A percentile compares a stretch with the other conserved stretches of the same genome.
Conservation (phyloP, 345 rosid genomes). For the Raphanus raphanistrum region DNA sequence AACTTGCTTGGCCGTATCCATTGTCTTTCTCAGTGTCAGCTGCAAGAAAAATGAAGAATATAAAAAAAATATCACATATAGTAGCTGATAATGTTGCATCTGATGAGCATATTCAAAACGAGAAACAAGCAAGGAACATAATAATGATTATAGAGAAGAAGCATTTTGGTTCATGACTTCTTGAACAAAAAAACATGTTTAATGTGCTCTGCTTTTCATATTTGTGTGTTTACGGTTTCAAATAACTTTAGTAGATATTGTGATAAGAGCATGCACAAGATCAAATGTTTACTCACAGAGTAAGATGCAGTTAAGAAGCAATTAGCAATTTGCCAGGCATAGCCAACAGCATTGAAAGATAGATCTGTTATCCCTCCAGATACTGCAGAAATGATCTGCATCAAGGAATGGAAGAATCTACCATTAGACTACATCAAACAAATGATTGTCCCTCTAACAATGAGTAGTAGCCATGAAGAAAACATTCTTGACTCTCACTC, state of each 20-base stretch:
- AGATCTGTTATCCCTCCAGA: slow-evolving; percentile 97
- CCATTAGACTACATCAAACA: background rate
- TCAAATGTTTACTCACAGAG: slow-evolving; percentile 63
- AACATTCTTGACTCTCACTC: too few relatives aligned
- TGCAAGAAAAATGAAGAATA: slow-evolving; percentile 43
- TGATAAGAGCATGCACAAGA: background rate
- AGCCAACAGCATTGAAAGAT: slow-evolving; percentile 85
- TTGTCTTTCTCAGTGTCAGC: slow-evolving; percentile 87
- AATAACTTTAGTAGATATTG: background rate
- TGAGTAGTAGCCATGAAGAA: background rate
- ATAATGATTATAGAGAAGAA: background rate
- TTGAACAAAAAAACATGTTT: background rate
- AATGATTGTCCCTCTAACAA: background rate
- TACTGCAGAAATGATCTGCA: slow-evolving; percentile 89
- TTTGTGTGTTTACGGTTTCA: slow-evolving; percentile 10
- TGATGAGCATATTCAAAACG: background rate
- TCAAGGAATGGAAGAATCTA: background rate
- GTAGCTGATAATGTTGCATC: background rate
- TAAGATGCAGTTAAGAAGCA: slow-evolving; percentile 94
- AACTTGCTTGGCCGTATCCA: slow-evolving; percentile 96
- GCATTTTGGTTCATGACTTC: slow-evolving; percentile 1
- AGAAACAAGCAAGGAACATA: slow-evolving; percentile 7
- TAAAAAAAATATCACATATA: background rate
- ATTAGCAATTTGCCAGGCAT: slow-evolving; percentile 87
- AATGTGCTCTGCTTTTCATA: background rate